Evolutionary conservation across 1,139 yeast genomes (phyloP), one percentile per base, ranked within the genome.

Genomic region (Suhomyces choctaworum): DNA sequence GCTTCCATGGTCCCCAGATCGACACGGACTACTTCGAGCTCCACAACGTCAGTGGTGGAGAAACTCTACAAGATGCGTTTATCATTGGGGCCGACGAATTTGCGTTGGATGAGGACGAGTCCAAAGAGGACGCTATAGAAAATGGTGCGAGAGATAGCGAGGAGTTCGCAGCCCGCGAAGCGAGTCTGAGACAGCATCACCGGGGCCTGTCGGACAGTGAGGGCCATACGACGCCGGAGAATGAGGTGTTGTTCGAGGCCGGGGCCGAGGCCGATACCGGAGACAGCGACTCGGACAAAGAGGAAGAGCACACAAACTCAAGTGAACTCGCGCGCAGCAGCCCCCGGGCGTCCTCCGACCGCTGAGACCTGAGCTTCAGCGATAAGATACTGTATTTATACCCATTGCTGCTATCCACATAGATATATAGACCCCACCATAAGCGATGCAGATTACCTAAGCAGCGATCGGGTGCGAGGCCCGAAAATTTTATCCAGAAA

Each of bases 1-100:
- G 75, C 40, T 83, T 83, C 59, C 75, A 70, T 27, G 86, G 89
- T 0, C 92, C 92, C 0, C 62, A 74, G 32, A 69, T 80, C 6
- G 85, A 78, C 46, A 64, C 70, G 10, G 79, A 75, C 17, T 60
- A 70, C 44, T 64, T 69, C 40, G 74, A 68, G 40, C 53, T 69
- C 16, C 60, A 65, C 39, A 63, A 60, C 39, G 39, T 62, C 19
- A 56, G 57, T 53, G 17, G 45, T 21, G 20, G 28, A 30, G 24
- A 17, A 25, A 29, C 20, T 24, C 27, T 36, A 3, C 41, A 34
- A 8, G 46, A 45, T 27, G 40, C 48, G 5, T 46, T 47, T 21
- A 36, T 38, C 9, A 33, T 44, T 7, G 48, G 48, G 8, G 40
- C 41, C 26, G 51, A 47, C 16, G 47, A 47, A 22, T 39, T 22